Evolutionary conservation across 83 land plant species (phyloP).

Genomic region (Diphasiastrum complanatum): DNA sequence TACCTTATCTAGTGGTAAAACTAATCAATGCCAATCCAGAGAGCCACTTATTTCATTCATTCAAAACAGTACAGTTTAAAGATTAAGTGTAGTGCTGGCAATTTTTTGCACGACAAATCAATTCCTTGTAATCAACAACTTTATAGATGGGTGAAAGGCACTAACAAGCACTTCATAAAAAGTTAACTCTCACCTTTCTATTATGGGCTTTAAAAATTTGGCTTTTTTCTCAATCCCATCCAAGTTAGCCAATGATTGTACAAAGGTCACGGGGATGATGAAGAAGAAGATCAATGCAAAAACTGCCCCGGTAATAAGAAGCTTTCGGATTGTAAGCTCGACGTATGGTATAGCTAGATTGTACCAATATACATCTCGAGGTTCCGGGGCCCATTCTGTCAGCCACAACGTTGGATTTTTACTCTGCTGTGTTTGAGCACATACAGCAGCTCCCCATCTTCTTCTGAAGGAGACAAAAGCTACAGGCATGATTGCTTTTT

Average conservation of each 20-base stretch:
- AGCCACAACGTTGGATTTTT: constrained; percentile 70
- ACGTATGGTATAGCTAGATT: constrained; percentile 64
- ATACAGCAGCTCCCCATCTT: constrained; percentile 74
- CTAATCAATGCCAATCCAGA: no score
- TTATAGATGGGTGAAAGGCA: background rate
- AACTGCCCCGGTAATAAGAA: constrained; percentile 39
- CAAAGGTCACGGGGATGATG: constrained; percentile 62
- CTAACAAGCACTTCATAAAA: background rate
- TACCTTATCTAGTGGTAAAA: no score
- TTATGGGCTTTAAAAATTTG: constrained; percentile 37
- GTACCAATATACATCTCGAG: constrained; percentile 73
- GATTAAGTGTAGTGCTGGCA: no score
- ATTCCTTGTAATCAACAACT: no score
- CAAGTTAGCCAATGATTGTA: constrained; percentile 63
- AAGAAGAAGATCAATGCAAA: constrained; percentile 61
- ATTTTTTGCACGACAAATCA: no score
- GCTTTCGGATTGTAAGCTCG: constrained; percentile 46
- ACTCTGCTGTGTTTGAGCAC: constrained; percentile 75
- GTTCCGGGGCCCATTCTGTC: constrained; percentile 78
- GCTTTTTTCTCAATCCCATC: constrained; percentile 44
- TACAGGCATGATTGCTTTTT: constrained; percentile 56
- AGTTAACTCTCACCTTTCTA: constrained; percentile 42
- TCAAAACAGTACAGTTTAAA: no score
- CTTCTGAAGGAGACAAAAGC: constrained; percentile 71
- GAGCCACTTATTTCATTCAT: no score